Base-by-base conservation (phyloP, 257 asterid species). In the Plantago elongata region DNA sequence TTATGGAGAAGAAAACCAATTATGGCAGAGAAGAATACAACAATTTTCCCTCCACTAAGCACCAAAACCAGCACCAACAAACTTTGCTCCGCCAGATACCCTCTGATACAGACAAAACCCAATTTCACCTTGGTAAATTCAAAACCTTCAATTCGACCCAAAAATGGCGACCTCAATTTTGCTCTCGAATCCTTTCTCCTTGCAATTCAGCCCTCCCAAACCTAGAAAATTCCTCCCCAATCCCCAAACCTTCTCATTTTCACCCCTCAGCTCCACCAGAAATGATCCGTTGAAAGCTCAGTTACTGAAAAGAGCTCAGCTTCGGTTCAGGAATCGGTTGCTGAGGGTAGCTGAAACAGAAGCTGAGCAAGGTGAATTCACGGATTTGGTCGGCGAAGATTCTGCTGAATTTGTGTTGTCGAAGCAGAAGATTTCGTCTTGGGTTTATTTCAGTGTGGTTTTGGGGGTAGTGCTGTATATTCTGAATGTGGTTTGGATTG, bases 401-500 rank as follows among this genome's bases (percentile, higher is more conserved):
- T 87, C 95, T 0, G 99, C 99, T 13, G 77, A 78, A 64, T 93
- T 93, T 63, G 71, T 73, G 13, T 60, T 87, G 45, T 77, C 94
- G 56, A 64, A 85, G 9, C 99, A 93, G 79, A 84, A 79, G 70
- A 60, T 89, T 55, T 73, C 90, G 11, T 93, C 99, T 16, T 93
- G 99, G 99, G 55, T 76, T 57, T 93, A 87, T 51, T 89, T 93
- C 64, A 8, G 75, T 15, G 81, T 63, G 56, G 54, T 93, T 73
- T 71, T 85, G 66, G 97, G 88, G 13, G 80, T 74, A 49, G 99
- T 89, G 13, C 88, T 89, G 46, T 82, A 81, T 70, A 45, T 75
- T 65, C 90, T 93, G 46, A 63, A 93, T 57, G 79, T 82, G 6
- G 74, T 61, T 51, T 93, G 99, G 99, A 79, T 89, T 61, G 99